Conservation (phyloP, 257 asterid species). For the Oldenlandia corymbosa region DNA sequence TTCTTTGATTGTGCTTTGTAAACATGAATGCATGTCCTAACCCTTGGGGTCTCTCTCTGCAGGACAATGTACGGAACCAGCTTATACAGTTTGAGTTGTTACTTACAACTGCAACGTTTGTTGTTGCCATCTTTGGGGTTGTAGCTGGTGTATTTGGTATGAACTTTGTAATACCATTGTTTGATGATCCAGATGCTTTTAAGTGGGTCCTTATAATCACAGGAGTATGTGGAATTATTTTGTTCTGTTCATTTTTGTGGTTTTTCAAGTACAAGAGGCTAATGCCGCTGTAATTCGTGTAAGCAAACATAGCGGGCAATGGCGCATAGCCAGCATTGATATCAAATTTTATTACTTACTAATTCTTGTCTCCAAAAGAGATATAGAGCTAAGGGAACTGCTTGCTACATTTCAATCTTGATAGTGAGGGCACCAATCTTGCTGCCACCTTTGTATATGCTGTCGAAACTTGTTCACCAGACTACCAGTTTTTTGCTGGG, state of each 20-base stretch:
- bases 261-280: constrained; percentile 75
- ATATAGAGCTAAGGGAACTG: background rate
- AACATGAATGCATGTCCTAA: background rate
- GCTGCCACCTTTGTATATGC: no score
- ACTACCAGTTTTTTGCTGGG: no score
- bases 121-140: constrained; percentile 89
- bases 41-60: constrained; percentile 23
- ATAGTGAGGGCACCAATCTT: no score
- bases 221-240: constrained; percentile 53
- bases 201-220: constrained; percentile 86
- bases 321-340: constrained; percentile 10
- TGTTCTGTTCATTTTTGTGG: constrained; percentile 67
- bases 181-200: constrained; percentile 62
- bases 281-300: constrained; percentile 65
- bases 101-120: constrained; percentile 90
- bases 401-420: background rate
- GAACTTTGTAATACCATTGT: constrained; percentile 68
- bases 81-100: constrained; percentile 90
- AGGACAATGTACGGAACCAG: constrained; percentile 98
- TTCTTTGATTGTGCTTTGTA: background rate
- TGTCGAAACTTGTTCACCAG: no score
- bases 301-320: constrained; percentile 13
- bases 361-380: background rate
- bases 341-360: background rate
- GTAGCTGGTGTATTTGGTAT: constrained; percentile 97